Evolutionary conservation across 352 stramenopile genomes (phyloP).

Genomic region (Ophiocytium majus): DNA sequence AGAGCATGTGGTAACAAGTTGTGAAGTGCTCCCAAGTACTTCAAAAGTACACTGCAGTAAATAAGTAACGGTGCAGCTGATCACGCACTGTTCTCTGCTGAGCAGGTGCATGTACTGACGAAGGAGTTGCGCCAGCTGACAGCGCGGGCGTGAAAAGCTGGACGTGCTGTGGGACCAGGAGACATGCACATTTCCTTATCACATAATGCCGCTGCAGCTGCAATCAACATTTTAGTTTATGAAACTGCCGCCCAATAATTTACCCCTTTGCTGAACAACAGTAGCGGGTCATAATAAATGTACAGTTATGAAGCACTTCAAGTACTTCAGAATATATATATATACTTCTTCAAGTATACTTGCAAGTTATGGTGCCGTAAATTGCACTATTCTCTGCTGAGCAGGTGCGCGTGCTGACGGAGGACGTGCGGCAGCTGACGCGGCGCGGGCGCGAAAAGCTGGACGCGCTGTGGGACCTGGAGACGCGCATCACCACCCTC

Average conservation of each 20-base stretch:
- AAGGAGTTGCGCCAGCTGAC: background rate
- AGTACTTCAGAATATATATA: too few species aligned
- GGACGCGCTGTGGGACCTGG: background rate
- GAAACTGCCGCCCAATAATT: background rate
- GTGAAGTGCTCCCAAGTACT: background rate
- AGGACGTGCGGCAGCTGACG: background rate
- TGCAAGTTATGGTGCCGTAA: too few species aligned
- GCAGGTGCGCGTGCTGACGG: background rate
- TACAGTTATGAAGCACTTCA: too few species aligned
- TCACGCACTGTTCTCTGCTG: background rate
- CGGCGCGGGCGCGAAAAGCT: background rate
- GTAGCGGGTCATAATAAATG: too few species aligned
- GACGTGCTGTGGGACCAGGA: background rate
- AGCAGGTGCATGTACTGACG: background rate
- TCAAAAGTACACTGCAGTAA: background rate
- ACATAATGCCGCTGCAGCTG: background rate
- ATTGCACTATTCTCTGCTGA: too few species aligned
- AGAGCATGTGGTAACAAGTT: background rate
- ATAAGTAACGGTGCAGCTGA: background rate
- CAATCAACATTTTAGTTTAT: background rate
- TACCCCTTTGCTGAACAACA: too few species aligned
- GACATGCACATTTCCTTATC: background rate
- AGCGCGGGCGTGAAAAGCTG: background rate
- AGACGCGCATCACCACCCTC: background rate
- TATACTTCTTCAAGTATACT: too few species aligned